phyloP scores from a whole-genome alignment of 2,329 filamentous ascomycete genomes.

The Taxawa tesnikishii region DNA sequence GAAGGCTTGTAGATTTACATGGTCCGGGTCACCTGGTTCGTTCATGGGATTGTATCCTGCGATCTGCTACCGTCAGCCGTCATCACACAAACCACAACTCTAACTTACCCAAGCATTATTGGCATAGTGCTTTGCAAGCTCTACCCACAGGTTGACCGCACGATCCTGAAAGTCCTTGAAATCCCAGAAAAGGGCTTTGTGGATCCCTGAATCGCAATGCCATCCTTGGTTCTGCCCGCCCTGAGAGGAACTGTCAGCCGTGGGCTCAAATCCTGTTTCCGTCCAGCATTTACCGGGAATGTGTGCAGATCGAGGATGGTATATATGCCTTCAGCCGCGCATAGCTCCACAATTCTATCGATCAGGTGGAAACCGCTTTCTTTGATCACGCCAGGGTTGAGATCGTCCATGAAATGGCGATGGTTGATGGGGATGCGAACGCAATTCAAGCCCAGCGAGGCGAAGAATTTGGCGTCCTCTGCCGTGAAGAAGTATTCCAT shows the following conservation, averaged over 20 bases:
- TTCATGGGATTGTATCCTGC: constrained; percentile 38
- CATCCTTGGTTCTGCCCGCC: constrained; percentile 37
- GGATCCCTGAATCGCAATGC: constrained; percentile 32
- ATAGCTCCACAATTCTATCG: constrained; percentile 34
- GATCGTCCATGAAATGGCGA: constrained; percentile 39
- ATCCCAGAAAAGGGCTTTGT: constrained; percentile 32
- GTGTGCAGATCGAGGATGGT: constrained; percentile 36
- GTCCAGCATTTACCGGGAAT: too few relatives aligned
- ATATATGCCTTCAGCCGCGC: constrained; percentile 32
- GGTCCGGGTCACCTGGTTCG: constrained; percentile 33
- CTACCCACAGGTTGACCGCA: constrained; percentile 33
- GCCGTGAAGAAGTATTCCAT: constrained; percentile 46
- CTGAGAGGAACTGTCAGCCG: too few relatives aligned
- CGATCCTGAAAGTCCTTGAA: constrained; percentile 35
- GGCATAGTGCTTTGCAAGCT: constrained; percentile 30
- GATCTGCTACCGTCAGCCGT: too few relatives aligned
- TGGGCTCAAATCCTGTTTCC: too few relatives aligned
- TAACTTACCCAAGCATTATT: constrained; percentile 19
- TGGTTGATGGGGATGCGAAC: constrained; percentile 48
- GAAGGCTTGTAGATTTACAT: constrained; percentile 29
- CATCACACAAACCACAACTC: too few relatives aligned
- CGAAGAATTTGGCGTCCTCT: constrained; percentile 43
- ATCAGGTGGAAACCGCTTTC: constrained; percentile 33
- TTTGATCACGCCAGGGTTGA: constrained; percentile 34
- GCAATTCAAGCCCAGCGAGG: constrained; percentile 41